Evolutionary conservation across 2,329 filamentous ascomycete species (phyloP), one percentile per base, ranked within the genome.

Genomic region (Paramyrothecium sp.): DNA sequence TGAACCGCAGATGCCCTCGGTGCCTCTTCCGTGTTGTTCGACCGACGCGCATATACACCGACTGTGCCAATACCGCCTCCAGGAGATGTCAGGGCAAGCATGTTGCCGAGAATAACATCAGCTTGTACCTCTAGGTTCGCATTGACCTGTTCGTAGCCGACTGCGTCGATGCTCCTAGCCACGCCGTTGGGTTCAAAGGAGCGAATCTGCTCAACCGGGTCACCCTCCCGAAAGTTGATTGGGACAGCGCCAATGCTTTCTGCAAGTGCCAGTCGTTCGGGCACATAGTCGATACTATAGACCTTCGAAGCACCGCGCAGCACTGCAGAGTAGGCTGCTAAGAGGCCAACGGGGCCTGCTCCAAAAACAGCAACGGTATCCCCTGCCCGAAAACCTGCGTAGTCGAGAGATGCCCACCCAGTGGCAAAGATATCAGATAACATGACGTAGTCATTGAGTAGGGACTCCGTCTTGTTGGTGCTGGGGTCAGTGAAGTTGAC

Each of bases 381-480:
- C 17, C 54, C 54, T 13, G 54, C 22, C 21, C 44, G 4, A 41
- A 56, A 52, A 11, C 54, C 54, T 16, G 49, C 33, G 34, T 52
- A 56, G 17, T 51, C 54, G 17, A 56, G 49, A 19, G n/a, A 34
- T 19, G 54, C 20, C 54, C 54, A 56, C 12, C 54, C 54, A 7
- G 54, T 56, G 23, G 54, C 49, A 16, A 56, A 46, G 12, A 56
- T 56, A 34, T 56, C 54, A 21, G 54, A 56, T 21, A 56, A 19
- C n/a, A 53, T 34, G 19, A 56, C 49, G 38, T 56, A 56, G 22
- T 56, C 48, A 41, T 44, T 21, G 12, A 53, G 26, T 5, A 30
- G 26, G 26, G 26, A 30, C 26, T 30, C 26, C 10, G 26, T 30
- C 10, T 30, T 4, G 10, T 30, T 34, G 16, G 46, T 53, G 2